Evolutionary conservation across 495 filamentous ascomycete genomes (phyloP).

Genomic region (Hypoxylon fuscum): DNA sequence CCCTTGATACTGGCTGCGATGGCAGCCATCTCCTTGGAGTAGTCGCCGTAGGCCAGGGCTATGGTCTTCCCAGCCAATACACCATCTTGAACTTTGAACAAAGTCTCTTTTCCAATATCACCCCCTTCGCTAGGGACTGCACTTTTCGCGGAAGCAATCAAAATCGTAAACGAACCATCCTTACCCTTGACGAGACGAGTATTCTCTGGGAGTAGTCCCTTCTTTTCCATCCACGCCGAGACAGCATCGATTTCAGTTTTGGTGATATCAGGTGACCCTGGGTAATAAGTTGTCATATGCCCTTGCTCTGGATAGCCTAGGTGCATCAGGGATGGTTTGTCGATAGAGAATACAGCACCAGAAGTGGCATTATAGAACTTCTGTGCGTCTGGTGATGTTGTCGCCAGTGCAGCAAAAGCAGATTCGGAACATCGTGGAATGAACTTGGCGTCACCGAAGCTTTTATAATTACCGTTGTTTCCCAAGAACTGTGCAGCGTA

Average conservation of each 20-base stretch:
- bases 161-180: slow-evolving; percentile 76
- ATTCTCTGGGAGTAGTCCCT: slow-evolving; percentile 80
- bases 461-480: slow-evolving; percentile 95
- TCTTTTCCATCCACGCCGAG: slow-evolving; percentile 76
- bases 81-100: slow-evolving; percentile 71
- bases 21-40: slow-evolving; percentile 80
- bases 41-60: slow-evolving; percentile 84
- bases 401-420: slow-evolving; percentile 75
- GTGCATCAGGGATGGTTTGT: slow-evolving; percentile 75
- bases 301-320: slow-evolving; percentile 84
- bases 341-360: slow-evolving; percentile 78
- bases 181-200: slow-evolving; percentile 82
- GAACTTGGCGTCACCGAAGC: slow-evolving; percentile 94
- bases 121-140: slow-evolving; percentile 63
- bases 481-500: slow-evolving; percentile 91
- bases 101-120: slow-evolving; percentile 73
- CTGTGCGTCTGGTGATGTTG: slow-evolving; percentile 66
- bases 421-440: slow-evolving; percentile 78
- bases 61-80: slow-evolving; percentile 70
- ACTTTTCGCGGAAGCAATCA: slow-evolving; percentile 77
- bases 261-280: slow-evolving; percentile 83
- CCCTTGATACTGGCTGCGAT: slow-evolving; percentile 75
- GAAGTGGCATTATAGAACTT: slow-evolving; percentile 72
- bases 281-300: slow-evolving; percentile 93
- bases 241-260: slow-evolving; percentile 82